phyloP scores from a whole-genome alignment of 768 basidiomycete species.

The Suillus occidentalis region DNA sequence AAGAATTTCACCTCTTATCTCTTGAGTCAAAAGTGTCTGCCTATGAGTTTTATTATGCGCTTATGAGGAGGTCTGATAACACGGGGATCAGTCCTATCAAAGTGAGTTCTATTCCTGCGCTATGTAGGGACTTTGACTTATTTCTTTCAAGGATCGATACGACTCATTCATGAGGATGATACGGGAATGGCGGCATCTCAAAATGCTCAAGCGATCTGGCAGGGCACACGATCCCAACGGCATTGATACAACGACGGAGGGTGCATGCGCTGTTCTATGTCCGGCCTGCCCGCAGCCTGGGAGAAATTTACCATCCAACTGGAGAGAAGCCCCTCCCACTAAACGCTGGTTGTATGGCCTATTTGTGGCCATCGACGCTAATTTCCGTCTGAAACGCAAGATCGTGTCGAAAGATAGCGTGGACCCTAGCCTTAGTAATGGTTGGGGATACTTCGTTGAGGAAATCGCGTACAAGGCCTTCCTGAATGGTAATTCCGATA shows the following conservation, averaged over 20 bases:
- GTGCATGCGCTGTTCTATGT: conserved; percentile 26
- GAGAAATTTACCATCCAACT: conserved; percentile 24
- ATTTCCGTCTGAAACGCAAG: conserved; percentile 24
- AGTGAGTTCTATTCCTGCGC: conserved; percentile 1
- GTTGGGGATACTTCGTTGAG: conserved; percentile 28
- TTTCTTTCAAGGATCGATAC: conserved; percentile 15
- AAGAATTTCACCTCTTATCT: neutral
- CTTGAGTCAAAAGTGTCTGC: conserved; percentile 28
- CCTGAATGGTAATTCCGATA: conserved; percentile 7
- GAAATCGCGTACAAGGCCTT: conserved; percentile 19
- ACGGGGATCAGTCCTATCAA: conserved; percentile 16
- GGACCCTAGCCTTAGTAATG: conserved; percentile 26
- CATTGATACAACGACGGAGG: conserved; percentile 18
- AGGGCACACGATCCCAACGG: conserved; percentile 26
- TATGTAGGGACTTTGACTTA: neutral
- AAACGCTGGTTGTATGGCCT: conserved; percentile 19
- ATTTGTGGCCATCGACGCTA: conserved; percentile 26
- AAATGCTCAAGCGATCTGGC: conserved; percentile 21
- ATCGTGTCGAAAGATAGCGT: conserved; percentile 11
- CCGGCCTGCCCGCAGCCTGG: conserved; percentile 31
- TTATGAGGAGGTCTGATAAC: conserved; percentile 28
- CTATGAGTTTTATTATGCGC: conserved; percentile 29
- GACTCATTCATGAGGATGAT: conserved; percentile 15
- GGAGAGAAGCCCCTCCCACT: conserved; percentile 9
- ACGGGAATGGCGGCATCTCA: conserved; percentile 18